phyloP scores from a whole-genome alignment of 192 early-diverging fungal genomes.

The Rhizophagus sp. region DNA sequence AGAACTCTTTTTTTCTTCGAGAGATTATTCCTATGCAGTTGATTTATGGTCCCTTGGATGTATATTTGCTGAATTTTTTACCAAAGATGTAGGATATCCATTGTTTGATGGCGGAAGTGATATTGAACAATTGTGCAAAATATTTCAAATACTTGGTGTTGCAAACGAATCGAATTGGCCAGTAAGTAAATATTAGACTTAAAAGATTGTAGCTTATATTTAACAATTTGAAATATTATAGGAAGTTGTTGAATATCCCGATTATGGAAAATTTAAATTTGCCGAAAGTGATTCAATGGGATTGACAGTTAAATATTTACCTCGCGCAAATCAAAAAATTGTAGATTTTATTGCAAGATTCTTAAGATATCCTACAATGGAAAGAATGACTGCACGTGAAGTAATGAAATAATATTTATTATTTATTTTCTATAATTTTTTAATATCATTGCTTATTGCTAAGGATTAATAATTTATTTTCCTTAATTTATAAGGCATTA shows the following conservation, averaged over 20 bases:
- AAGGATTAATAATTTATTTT: background rate
- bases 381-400: background rate
- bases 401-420: background rate
- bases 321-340: conserved; percentile 10
- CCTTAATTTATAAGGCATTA: background rate
- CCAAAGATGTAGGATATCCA: conserved; percentile 18
- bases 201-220: background rate
- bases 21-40: conserved; percentile 42
- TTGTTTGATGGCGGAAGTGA: conserved; percentile 49
- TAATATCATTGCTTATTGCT: background rate
- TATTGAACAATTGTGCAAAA: conserved; percentile 48
- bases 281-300: background rate
- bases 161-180: conserved; percentile 46
- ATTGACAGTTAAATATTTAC: conserved; percentile 4
- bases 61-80: conserved; percentile 50
- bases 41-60: conserved; percentile 57
- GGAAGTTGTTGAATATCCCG: conserved; percentile 19
- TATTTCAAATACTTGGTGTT: conserved; percentile 46
- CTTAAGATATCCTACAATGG: conserved; percentile 7
- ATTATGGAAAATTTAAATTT: conserved; percentile 28
- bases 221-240: background rate
- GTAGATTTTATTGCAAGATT: conserved; percentile 21
- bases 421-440: background rate
- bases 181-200: conserved; percentile 28
- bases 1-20: conserved; percentile 46